Evolutionary conservation across 768 basidiomycete species (phyloP).

Genomic region (Lanmaoa pseudosensibilis): DNA sequence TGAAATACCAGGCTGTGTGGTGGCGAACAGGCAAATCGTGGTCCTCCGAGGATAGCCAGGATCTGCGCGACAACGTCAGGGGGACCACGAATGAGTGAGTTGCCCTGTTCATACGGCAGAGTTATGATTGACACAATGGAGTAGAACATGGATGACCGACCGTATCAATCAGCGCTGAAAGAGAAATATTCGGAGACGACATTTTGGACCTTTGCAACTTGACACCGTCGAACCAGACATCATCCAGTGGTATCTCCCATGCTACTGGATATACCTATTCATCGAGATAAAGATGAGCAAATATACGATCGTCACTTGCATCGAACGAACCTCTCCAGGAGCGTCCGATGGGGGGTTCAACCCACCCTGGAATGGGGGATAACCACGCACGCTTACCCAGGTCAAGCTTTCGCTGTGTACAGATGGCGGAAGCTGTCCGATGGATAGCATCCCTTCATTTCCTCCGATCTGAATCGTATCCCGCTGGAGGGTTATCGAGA

Average conservation of each 20-base stretch:
- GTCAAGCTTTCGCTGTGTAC: slow-evolving; percentile 52
- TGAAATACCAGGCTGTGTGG: slow-evolving; percentile 66
- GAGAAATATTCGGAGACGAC: slow-evolving; percentile 45
- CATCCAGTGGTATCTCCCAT: slow-evolving; percentile 74
- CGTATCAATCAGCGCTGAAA: slow-evolving; percentile 73
- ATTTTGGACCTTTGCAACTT: slow-evolving; percentile 57
- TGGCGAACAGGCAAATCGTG: slow-evolving; percentile 55
- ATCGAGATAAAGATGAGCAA: slow-evolving; percentile 1
- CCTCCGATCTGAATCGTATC: slow-evolving; percentile 68
- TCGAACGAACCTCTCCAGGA: slow-evolving; percentile 54
- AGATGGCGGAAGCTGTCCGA: slow-evolving; percentile 61
- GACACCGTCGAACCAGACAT: slow-evolving; percentile 68
- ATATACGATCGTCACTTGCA: not conserved
- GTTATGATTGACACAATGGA: not conserved
- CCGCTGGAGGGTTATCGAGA: slow-evolving; percentile 65
- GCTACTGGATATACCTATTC: slow-evolving; percentile 56
- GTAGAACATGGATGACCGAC: slow-evolving; percentile 34
- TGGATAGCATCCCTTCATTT: slow-evolving; percentile 60
- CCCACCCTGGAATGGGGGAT: slow-evolving; percentile 52
- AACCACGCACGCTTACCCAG: slow-evolving; percentile 64
- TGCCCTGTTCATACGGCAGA: slow-evolving; percentile 48
- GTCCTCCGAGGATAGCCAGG: slow-evolving; percentile 38
- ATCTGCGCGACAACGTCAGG: slow-evolving; percentile 61
- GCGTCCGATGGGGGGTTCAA: slow-evolving; percentile 54
- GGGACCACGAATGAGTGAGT: slow-evolving; percentile 75